Percentiles rank a stretch among this genome's conserved stretches.
These are phyloP conservation scores for Kwoniella shandongensis DNA, from an alignment of 768 basidiomycete species.

Conservation along the genomic window DNA sequence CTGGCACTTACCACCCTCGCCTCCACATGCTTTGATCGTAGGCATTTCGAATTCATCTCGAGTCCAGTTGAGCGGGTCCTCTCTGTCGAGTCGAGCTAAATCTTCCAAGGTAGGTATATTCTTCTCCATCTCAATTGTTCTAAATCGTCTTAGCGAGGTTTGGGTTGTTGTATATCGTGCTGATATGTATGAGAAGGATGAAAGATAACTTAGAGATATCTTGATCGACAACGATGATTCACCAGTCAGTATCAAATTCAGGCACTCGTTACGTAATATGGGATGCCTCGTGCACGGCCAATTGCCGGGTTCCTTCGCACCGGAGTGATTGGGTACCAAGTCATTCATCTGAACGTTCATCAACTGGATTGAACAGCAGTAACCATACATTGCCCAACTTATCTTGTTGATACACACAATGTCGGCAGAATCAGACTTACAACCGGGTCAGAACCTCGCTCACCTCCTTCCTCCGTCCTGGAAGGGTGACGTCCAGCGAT, in stretches of 20 bases:
- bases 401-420: conserved; percentile 1
- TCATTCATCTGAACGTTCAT: too few relatives aligned
- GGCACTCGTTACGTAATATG: neutral
- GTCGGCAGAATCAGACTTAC: conserved; percentile 23
- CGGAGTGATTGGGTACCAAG: too few relatives aligned
- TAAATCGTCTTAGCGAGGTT: neutral
- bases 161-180: neutral
- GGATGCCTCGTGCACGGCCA: neutral
- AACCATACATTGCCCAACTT: too few relatives aligned
- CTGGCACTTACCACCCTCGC: conserved; percentile 33
- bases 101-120: conserved; percentile 10
- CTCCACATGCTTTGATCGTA: conserved; percentile 42
- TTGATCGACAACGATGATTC: neutral
- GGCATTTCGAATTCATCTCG: conserved; percentile 52
- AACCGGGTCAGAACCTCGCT: conserved; percentile 46
- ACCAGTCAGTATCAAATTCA: neutral
- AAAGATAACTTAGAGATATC: neutral
- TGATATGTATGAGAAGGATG: neutral
- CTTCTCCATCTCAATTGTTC: too few relatives aligned
- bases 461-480: conserved; percentile 91
- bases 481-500: conserved; percentile 74
- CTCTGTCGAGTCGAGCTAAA: conserved; percentile 27
- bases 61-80: conserved; percentile 50
- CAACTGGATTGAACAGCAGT: too few relatives aligned
- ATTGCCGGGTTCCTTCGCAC: too few relatives aligned